Conservation (phyloP, 2,329 filamentous ascomycete genomes). For the Venturia pyrina region DNA sequence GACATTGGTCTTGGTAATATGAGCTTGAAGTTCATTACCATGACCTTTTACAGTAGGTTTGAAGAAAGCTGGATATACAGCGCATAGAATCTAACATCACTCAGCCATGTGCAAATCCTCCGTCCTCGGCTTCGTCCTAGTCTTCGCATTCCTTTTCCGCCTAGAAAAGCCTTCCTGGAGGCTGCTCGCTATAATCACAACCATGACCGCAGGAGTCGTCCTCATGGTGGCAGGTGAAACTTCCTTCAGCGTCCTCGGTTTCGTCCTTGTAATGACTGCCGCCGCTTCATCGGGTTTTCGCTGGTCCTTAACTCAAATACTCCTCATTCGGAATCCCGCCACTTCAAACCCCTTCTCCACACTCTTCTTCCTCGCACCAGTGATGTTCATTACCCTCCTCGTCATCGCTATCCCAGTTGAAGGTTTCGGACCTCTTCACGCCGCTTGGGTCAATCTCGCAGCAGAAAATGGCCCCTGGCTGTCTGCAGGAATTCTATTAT, state of each 20-base stretch:
- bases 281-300: slow-evolving; percentile 94
- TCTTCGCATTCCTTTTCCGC: slow-evolving; percentile 90
- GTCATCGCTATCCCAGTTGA: slow-evolving; percentile 78
- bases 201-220: slow-evolving; percentile 87
- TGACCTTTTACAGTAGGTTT: slow-evolving; percentile 74
- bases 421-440: slow-evolving; percentile 57
- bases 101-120: slow-evolving; percentile 94
- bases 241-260: slow-evolving; percentile 76
- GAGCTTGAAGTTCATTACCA: slow-evolving; percentile 87
- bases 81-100: slow-evolving; percentile 54
- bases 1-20: slow-evolving; percentile 96
- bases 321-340: slow-evolving; percentile 84
- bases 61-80: background rate
- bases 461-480: slow-evolving; percentile 57
- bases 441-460: slow-evolving; percentile 54
- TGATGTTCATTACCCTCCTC: slow-evolving; percentile 85
- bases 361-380: slow-evolving; percentile 92
- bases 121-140: slow-evolving; percentile 82
- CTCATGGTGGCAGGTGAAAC: slow-evolving; percentile 98
- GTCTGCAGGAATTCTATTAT: slow-evolving; percentile 66
- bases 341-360: slow-evolving; percentile 95
- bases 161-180: slow-evolving; percentile 81
- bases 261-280: slow-evolving; percentile 83
- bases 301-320: slow-evolving; percentile 96
- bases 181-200: slow-evolving; percentile 74